These are phyloP conservation scores for Striga hermonthica DNA, from an alignment of 305 asterid species.

Conservation along the genomic window DNA sequence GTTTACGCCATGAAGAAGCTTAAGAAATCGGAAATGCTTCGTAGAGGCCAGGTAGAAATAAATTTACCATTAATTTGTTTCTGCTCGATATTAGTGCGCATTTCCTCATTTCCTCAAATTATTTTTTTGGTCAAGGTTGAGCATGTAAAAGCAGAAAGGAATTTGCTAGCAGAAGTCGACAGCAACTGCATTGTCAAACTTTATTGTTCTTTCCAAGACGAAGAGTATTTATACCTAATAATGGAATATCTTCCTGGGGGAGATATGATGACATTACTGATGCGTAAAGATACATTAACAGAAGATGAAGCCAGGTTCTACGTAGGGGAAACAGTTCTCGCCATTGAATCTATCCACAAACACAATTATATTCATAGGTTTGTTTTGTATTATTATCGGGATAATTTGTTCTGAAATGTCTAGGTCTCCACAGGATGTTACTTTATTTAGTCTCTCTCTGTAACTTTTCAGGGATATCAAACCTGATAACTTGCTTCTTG, in stretches of 20 bases:
- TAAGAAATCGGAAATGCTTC: slow-evolving; percentile 94
- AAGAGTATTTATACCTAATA: slow-evolving; percentile 81
- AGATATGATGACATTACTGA: slow-evolving; percentile 96
- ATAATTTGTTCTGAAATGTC: slow-evolving; percentile 22
- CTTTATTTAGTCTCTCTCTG: slow-evolving; percentile 25
- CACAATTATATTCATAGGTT: slow-evolving; percentile 93
- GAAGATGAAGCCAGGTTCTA: slow-evolving; percentile 89
- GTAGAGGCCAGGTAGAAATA: slow-evolving; percentile 82
- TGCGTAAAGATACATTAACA: slow-evolving; percentile 88
- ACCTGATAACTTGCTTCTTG: slow-evolving; percentile 93
- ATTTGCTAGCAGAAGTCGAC: slow-evolving; percentile 89
- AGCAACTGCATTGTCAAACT: slow-evolving; percentile 94
- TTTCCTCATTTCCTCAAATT: slow-evolving; percentile 21
- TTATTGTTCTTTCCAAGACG: slow-evolving; percentile 95
- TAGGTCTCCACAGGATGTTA: slow-evolving; percentile 22
- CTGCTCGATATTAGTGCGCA: slow-evolving; percentile 25
- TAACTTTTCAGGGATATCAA: slow-evolving; percentile 75
- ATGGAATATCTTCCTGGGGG: slow-evolving; percentile 99
- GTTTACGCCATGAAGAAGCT: slow-evolving; percentile 97
- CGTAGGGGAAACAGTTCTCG: slow-evolving; percentile 91
- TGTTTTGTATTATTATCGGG: slow-evolving; percentile 25
- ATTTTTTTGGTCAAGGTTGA: slow-evolving; percentile 62
- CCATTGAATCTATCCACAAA: slow-evolving; percentile 87
- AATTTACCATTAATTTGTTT: slow-evolving; percentile 27
- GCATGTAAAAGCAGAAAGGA: slow-evolving; percentile 92